Evolutionary conservation across 2,329 filamentous ascomycete genomes (phyloP), one percentile per base, ranked within the genome.

Genomic region (Tolypocladium endophyticum): DNA sequence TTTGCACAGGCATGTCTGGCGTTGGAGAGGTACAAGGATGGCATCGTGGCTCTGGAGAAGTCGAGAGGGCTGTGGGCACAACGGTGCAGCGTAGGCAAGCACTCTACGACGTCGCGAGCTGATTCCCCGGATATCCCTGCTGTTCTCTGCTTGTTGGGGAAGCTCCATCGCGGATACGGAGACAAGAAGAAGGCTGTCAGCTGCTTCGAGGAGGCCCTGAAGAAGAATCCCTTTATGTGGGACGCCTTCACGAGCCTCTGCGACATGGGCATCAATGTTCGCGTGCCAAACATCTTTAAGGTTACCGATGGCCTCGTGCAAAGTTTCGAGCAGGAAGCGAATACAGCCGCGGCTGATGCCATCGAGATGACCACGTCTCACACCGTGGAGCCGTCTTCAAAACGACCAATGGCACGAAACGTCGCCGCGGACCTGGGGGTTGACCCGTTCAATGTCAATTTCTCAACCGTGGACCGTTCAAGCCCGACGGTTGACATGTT

Each of bases 211-310:
- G 91, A 95, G 61, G 86, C 92, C 7, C 77, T 99, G 67, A 95
- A 92, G 74, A 73, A 87, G 59, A 99, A 97, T 69, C 92, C 94
- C 1, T 93, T 97, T 73, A 94, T 96, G 84, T 99, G 94, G 94
- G 94, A 99, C 78, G 92, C 93, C 0, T 97, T 97, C 68, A 86
- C 87, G 28, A 88, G 85, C 20, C 81, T 99, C 9, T 96, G 92
- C 71, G 92, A 97, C 69, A 90, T 84, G 86, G 90, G 90, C 4
- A 87, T 91, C 53, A 87, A 86, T 64, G 81, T 97, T 59, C 86
- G 89, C 59, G 86, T 94, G 12, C 83, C 87, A 33, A 96, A 95
- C 68, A 89, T 97, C 63, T 99, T 96, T 76, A 91, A 87, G 70
- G 76, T 88, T 66, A 90, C 82, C 61, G 81, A 85, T 25, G 62